Conservation (phyloP, 2,329 filamentous ascomycete species). For the Colletotrichum tanaceti region DNA sequence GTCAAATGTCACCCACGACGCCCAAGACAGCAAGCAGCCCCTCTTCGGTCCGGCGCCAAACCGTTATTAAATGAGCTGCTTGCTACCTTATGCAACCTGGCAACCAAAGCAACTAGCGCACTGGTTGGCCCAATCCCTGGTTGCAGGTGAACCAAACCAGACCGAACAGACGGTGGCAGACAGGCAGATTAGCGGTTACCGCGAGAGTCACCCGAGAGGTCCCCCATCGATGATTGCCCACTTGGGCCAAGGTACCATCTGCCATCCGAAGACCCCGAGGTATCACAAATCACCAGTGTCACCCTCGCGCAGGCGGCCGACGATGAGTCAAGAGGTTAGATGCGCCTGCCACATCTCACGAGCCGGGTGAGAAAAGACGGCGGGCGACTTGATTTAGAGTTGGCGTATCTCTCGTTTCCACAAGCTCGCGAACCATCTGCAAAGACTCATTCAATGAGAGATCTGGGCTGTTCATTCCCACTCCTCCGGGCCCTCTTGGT, state of each 20-base stretch:
- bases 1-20: not conserved
- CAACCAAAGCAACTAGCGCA: conserved; percentile 6
- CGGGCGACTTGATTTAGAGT: conserved; percentile 28
- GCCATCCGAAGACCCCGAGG: conserved; percentile 11
- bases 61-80: not conserved
- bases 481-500: conserved; percentile 14
- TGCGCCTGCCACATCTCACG: conserved; percentile 11
- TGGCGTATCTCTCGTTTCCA: conserved; percentile 17
- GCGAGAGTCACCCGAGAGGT: conserved; percentile 38
- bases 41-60: not conserved
- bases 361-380: conserved; percentile 5
- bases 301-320: not conserved
- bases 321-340: not conserved
- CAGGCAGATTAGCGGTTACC: conserved; percentile 27
- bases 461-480: conserved; percentile 23
- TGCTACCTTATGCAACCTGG: not conserved
- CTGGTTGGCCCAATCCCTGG: conserved; percentile 7
- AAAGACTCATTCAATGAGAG: conserved; percentile 20
- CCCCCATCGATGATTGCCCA: not conserved
- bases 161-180: conserved; percentile 17
- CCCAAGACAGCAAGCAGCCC: not conserved
- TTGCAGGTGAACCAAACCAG: not conserved
- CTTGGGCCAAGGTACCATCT: conserved; percentile 20
- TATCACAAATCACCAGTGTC: conserved; percentile 1
- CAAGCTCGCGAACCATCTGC: conserved; percentile 34